Percentiles rank a stretch among this genome's conserved stretches.
phyloP scores from a whole-genome alignment of 352 stramenopile species.

The Globisporangium apiculatum region DNA sequence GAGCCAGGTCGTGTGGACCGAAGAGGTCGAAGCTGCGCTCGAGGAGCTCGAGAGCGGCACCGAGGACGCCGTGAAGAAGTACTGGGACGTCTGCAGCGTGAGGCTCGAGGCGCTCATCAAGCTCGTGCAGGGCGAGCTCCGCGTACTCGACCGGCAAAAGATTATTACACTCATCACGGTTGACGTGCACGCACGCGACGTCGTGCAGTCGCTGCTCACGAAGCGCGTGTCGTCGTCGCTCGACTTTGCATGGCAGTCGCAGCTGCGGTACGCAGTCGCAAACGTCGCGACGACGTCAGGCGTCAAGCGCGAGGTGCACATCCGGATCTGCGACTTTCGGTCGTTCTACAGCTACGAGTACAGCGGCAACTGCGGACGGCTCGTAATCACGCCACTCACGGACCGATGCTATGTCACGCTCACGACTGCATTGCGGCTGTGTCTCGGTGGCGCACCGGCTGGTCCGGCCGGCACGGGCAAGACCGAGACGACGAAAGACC shows the following conservation, averaged over 20 bases:
- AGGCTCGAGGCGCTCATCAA: slow-evolving; percentile 91
- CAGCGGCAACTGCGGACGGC: slow-evolving; percentile 89
- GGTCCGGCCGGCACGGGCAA: slow-evolving; percentile 82
- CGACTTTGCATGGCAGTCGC: slow-evolving; percentile 94
- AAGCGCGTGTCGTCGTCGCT: slow-evolving; percentile 90
- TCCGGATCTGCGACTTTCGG: slow-evolving; percentile 89
- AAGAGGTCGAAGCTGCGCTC: slow-evolving; percentile 86
- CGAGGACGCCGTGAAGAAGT: slow-evolving; percentile 94
- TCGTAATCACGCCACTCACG: slow-evolving; percentile 91
- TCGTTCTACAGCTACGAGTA: slow-evolving; percentile 96
- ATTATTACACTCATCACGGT: slow-evolving; percentile 98
- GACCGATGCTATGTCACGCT: slow-evolving; percentile 89
- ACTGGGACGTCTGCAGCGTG: slow-evolving; percentile 88
- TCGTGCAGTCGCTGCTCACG: slow-evolving; percentile 88
- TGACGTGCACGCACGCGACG: slow-evolving; percentile 94
- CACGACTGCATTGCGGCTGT: slow-evolving; percentile 72
- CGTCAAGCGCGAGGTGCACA: slow-evolving; percentile 67
- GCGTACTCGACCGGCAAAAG: slow-evolving; percentile 77
- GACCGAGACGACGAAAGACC: slow-evolving; percentile 83
- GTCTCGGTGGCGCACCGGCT: slow-evolving; percentile 68
- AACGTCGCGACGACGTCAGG: slow-evolving; percentile 31
- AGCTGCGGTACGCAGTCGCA: slow-evolving; percentile 91
- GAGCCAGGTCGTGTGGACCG: slow-evolving; percentile 93
- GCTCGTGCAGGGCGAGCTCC: slow-evolving; percentile 85
- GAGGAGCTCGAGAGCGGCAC: slow-evolving; percentile 94